Evolutionary conservation across 169 alveolate genomes (phyloP).

Genomic region (Eimeria maxima): DNA sequence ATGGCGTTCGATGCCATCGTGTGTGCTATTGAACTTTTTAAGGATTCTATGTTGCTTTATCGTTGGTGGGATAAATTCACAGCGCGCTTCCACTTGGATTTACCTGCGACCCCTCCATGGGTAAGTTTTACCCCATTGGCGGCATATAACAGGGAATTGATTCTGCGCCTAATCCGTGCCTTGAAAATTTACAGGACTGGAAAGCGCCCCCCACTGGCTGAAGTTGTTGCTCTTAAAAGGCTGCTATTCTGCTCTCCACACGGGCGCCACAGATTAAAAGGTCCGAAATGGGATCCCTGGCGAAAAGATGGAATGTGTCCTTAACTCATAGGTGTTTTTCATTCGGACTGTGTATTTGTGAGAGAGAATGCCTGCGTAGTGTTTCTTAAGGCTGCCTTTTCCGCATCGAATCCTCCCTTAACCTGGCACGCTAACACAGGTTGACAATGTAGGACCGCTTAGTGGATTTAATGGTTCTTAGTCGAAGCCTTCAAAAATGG

Average conservation of each 20-base stretch:
- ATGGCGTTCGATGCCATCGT: background rate
- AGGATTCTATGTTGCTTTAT: background rate
- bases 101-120: background rate
- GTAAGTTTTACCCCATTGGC: background rate
- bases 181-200: background rate
- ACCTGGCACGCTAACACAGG: background rate
- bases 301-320: background rate
- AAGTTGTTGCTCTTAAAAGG: background rate
- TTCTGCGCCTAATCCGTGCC: background rate
- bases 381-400: background rate
- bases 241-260: background rate
- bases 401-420: background rate
- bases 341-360: background rate
- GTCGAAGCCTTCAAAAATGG: background rate
- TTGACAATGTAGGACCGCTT: background rate
- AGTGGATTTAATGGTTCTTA: background rate
- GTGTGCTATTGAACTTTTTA: background rate
- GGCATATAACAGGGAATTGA: background rate
- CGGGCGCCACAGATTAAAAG: background rate
- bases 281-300: background rate
- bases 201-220: background rate
- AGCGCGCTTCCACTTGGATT: background rate
- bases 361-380: background rate
- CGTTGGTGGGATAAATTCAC: slow-evolving; percentile 25
- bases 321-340: background rate